Percentiles rank a stretch among this genome's conserved stretches.
These are phyloP conservation scores for Bombardia bombarda DNA, from an alignment of 495 filamentous ascomycete genomes.

Conservation along the genomic window DNA sequence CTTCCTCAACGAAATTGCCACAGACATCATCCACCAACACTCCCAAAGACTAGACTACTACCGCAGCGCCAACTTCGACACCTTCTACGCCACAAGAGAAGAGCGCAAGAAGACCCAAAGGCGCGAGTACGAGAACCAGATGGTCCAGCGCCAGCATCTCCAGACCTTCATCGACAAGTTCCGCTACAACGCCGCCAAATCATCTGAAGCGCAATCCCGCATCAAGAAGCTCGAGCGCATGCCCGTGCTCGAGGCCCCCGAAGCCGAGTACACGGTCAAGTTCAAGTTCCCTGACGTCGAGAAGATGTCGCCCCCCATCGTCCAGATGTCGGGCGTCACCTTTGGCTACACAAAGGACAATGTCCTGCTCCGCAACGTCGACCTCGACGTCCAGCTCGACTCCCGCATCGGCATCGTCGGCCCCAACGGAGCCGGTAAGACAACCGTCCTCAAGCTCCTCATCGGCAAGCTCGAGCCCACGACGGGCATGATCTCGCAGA, in stretches of 20 bases:
- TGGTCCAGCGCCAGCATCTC: constrained; percentile 84
- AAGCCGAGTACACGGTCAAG: constrained; percentile 90
- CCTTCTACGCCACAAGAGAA: constrained; percentile 96
- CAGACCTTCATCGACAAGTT: constrained; percentile 98
- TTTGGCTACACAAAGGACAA: constrained; percentile 85
- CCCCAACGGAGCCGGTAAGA: constrained; percentile 98
- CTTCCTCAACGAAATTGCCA: constrained; percentile 98
- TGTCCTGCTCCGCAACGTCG: constrained; percentile 73
- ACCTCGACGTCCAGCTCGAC: constrained; percentile 95
- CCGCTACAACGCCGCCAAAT: constrained; percentile 98
- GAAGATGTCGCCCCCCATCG: constrained; percentile 93
- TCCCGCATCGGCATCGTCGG: constrained; percentile 98
- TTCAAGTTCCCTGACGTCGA: constrained; percentile 98
- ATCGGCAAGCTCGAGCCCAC: constrained; percentile 77
- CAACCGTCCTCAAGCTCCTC: constrained; percentile 88
- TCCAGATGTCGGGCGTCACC: constrained; percentile 88
- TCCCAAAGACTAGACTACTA: constrained; percentile 97
- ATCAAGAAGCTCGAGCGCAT: constrained; percentile 99
- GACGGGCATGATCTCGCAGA: constrained; percentile 72
- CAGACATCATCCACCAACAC: constrained; percentile 98
- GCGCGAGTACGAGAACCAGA: constrained; percentile 98
- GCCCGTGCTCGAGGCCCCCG: constrained; percentile 83
- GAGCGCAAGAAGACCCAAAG: constrained; percentile 94
- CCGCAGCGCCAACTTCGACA: constrained; percentile 94
- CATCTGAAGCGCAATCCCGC: constrained; percentile 91